Conservation (phyloP, 208 protist genomes). For the Leishmania guyanensis region DNA sequence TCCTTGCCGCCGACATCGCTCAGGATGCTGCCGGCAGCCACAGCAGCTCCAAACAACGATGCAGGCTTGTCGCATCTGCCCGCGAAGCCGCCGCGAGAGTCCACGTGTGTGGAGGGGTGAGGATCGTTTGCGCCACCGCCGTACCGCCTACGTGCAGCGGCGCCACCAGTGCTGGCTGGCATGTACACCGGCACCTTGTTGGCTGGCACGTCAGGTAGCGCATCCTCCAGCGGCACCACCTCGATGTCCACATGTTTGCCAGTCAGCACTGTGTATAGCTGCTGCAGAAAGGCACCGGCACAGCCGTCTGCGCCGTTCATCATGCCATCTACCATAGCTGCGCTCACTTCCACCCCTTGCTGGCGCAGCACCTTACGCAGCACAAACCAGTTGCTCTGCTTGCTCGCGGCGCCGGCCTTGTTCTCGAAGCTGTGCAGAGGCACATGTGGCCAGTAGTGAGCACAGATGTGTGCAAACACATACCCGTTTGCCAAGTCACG, state of each 20-base stretch:
- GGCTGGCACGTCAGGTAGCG: slow-evolving; percentile 31
- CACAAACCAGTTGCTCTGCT: slow-evolving; percentile 90
- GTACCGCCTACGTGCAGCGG: slow-evolving; percentile 10
- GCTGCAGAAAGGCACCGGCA: slow-evolving; percentile 70
- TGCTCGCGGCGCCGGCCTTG: slow-evolving; percentile 55
- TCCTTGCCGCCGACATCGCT: background rate
- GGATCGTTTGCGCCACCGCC: background rate
- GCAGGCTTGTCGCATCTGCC: background rate
- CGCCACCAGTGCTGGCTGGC: slow-evolving; percentile 19
- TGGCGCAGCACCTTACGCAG: slow-evolving; percentile 69
- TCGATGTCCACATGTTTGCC: slow-evolving; percentile 36
- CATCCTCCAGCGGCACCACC: slow-evolving; percentile 45
- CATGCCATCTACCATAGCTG: slow-evolving; percentile 81
- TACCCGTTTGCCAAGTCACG: slow-evolving; percentile 94
- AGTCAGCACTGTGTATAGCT: slow-evolving; percentile 85
- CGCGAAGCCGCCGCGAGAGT: background rate
- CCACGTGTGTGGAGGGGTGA: background rate
- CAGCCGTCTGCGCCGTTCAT: slow-evolving; percentile 69
- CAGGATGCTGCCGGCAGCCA: background rate
- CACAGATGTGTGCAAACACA: slow-evolving; percentile 93
- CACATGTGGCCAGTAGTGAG: slow-evolving; percentile 89
- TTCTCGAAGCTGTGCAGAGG: slow-evolving; percentile 94
- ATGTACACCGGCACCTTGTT: slow-evolving; percentile 26
- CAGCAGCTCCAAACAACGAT: background rate
- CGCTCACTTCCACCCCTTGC: slow-evolving; percentile 64